phyloP scores from a whole-genome alignment of 176 grass and related monocot genomes.

The Ananas comosus region DNA sequence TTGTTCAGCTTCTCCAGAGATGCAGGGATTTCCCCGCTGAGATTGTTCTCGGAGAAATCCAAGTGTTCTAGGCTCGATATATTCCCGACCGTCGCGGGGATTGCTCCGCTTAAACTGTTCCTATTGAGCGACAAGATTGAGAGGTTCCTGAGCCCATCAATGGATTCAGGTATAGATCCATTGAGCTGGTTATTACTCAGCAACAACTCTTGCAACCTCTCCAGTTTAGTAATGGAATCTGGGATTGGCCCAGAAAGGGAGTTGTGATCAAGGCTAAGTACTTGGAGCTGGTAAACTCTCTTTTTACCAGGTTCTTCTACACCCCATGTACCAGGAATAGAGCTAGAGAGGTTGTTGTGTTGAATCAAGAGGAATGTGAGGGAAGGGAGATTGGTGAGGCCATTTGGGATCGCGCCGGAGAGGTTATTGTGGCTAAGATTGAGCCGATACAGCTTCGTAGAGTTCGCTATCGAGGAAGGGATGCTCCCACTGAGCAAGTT shows the following conservation, averaged over 20 bases:
- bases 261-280: conserved; percentile 35
- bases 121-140: conserved; percentile 40
- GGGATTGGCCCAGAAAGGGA: conserved; percentile 45
- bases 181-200: conserved; percentile 46
- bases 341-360: conserved; percentile 50
- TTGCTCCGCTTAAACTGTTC: conserved; percentile 51
- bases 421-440: conserved; percentile 83
- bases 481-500: conserved; percentile 58
- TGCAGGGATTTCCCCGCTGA: conserved; percentile 62
- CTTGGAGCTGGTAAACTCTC: conserved; percentile 20
- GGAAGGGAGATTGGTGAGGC: conserved; percentile 31
- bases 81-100: conserved; percentile 50
- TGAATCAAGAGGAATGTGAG: conserved; percentile 48
- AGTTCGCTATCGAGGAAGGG: conserved; percentile 44
- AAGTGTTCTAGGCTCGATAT: conserved; percentile 47
- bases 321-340: conserved; percentile 33
- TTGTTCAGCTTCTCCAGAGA: conserved; percentile 46
- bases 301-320: not conserved
- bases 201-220: conserved; percentile 39
- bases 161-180: conserved; percentile 60
- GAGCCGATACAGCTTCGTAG: conserved; percentile 47
- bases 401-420: conserved; percentile 44
- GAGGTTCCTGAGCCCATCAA: conserved; percentile 55
- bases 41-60: conserved; percentile 77
- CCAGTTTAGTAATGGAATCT: conserved; percentile 39